Base-by-base conservation (phyloP, 1,139 yeast genomes). In the Protomyces macrosporus region DNA sequence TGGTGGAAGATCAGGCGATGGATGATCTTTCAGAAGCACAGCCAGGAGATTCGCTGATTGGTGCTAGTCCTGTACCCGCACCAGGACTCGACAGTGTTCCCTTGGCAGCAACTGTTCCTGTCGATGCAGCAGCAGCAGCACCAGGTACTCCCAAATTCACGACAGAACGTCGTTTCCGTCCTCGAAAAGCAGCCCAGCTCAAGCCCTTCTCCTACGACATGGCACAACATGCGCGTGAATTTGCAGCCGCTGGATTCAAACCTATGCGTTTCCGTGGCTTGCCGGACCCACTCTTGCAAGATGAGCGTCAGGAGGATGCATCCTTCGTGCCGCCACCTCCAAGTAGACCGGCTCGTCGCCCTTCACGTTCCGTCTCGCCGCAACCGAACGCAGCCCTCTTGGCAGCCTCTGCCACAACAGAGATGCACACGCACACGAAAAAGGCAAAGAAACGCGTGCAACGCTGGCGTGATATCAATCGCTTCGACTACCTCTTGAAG, bases 211-310 rank as follows among this genome's bases (percentile, higher is more conserved):
- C 53, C 6, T 58, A 58, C 36, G 62, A 58, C 34, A 55, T 51
- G 34, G 62, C 62, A 4, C 53, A 58, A 16, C 53, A 58, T 40
- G 62, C 53, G n/a, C 39, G 53, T 39, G 62, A 58, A 45, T 58
- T 55, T 16, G 52, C 40, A 3, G 62, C 62, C 10, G 62, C 62
- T 7, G 62, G 62, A n/a, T 51, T 58, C 34, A 39, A 52, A 35
- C 62, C 62, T 7, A 55, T 58, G 16, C 53, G 56, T 3, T 58
- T 58, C 35, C 50, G 53, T 51, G 62, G 62, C 12, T 16, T 42
- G 23, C 48, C 48, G n/a, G 48, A 52, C 33, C 52, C 42, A 23
- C 16, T 58, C 30, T 58, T 48, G 56, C 23, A 34, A 14, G 30
- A 55, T 33, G n/a, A 12, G 14, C 34, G 60, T 45, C 33, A 45